Base-by-base conservation (phyloP, 2,329 filamentous ascomycete genomes). In the Hypocrella siamensis region DNA sequence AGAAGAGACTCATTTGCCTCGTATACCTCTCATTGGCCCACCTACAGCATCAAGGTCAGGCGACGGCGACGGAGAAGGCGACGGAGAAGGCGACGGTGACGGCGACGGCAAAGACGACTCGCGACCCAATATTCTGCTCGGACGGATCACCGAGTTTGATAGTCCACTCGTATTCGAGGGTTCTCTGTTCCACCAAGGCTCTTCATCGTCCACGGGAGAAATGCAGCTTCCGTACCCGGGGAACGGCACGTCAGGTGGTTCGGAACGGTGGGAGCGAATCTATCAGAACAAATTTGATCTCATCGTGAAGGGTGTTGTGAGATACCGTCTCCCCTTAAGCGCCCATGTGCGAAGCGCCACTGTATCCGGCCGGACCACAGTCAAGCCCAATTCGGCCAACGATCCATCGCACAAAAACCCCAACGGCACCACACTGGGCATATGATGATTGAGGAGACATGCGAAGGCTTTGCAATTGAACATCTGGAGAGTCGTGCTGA, bases 211-310 rank as follows among this genome's bases (percentile, higher is more conserved):
- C 0, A 73, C 79, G 5, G 88, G 85, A 19, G 81, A 90, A 46
- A 72, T 98, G 41, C 79, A 88, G 25, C 68, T 98, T 4, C 60
- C 66, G 17, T 75, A 79, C 34, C 90, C 90, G 0, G 86, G 88
- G 4, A 98, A 96, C 53, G 76, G 76, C 44, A 96, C 90, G 0
- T 76, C 84, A 27, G 80, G 81, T 26, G 90, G 88, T 7, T 78
- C 77, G 2, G 75, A 80, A 47, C 74, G 86, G 10, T 98, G 90
- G 90, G 84, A 93, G 50, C 71, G 75, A 37, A 86, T 96, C 29
- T 65, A 94, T 31, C 74, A 92, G 41, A 81, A 94, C 52, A 82
- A 88, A 28, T 98, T 96, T 44, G 84, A 94, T 42, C 67, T 98
- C 30, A 88, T 96, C 38, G 71, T 98, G 26, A 78, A 90, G 44